Evolutionary conservation across 768 basidiomycete genomes (phyloP).

Genomic region (Hygrophorus russula): DNA sequence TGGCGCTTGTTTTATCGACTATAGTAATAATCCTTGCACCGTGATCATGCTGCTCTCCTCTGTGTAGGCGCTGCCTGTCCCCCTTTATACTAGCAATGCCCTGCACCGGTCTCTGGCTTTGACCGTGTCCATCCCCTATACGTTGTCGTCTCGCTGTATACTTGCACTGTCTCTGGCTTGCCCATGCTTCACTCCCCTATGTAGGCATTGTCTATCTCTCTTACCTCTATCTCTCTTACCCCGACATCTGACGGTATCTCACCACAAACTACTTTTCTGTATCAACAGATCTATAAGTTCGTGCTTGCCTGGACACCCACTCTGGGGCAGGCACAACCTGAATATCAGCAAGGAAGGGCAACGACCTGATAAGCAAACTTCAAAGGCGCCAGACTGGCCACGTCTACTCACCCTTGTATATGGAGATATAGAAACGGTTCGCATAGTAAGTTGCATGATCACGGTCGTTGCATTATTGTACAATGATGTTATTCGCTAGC

Average conservation of each 20-base stretch:
- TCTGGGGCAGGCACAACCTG: constrained; percentile 62
- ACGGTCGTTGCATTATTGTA: constrained; percentile 5
- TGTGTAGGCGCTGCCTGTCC: constrained; percentile 52
- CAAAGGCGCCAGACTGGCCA: constrained; percentile 62
- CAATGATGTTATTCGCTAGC: constrained; percentile 24
- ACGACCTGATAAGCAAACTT: constrained; percentile 36
- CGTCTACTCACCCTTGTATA: constrained; percentile 74
- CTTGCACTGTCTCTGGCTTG: too few species aligned
- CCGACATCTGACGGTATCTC: constrained; percentile 17
- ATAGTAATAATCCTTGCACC: constrained; percentile 3
- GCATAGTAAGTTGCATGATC: constrained; percentile 37
- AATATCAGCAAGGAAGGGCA: constrained; percentile 55
- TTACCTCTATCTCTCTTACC: constrained; percentile 15
- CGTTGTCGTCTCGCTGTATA: too few species aligned
- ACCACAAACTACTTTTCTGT: constrained; percentile 22
- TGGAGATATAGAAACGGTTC: constrained; percentile 79
- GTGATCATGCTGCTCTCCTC: constrained; percentile 70
- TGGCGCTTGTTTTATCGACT: constrained; percentile 21
- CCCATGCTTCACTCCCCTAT: too few species aligned
- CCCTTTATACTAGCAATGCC: too few species aligned
- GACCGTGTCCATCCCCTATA: too few species aligned
- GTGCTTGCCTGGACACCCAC: constrained; percentile 39
- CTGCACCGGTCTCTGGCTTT: too few species aligned
- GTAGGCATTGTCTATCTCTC: too few species aligned
- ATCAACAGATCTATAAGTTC: constrained; percentile 52